Percentiles rank a stretch among this genome's conserved stretches.
These are phyloP conservation scores for Rhododendron williamsianum DNA, from an alignment of 148 eudicot species.

Conservation along the genomic window DNA sequence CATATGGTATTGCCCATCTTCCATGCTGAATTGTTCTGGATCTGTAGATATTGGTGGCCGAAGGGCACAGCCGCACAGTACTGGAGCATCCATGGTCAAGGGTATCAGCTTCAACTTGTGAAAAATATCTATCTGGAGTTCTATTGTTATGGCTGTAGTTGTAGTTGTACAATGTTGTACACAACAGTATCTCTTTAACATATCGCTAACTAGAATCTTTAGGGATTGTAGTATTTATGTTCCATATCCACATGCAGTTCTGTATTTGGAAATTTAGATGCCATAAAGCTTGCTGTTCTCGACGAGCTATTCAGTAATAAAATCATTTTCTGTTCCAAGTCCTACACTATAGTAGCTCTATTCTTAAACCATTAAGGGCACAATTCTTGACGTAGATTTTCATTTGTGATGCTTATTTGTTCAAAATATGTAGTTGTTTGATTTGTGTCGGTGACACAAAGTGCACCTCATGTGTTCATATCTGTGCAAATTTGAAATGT, in stretches of 20 bases:
- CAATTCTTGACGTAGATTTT: neutral
- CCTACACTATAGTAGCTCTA: neutral
- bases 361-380: neutral
- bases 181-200: neutral
- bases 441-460: no score
- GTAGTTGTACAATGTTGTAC: constrained; percentile 8
- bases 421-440: neutral
- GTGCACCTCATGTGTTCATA: no score
- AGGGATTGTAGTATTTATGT: neutral
- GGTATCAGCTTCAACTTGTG: neutral
- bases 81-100: constrained; percentile 7
- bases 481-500: neutral
- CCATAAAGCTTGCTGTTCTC: constrained; percentile 9
- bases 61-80: neutral
- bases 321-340: neutral
- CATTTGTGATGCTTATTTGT: neutral
- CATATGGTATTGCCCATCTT: neutral
- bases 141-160: neutral
- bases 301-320: neutral
- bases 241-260: constrained; percentile 2
- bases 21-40: neutral
- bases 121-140: neutral
- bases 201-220: neutral
- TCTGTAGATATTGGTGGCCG: neutral
- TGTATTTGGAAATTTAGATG: constrained; percentile 8